Evolutionary conservation across 2,329 filamentous ascomycete species (phyloP).

Genomic region (Corinectria fuckeliana): DNA sequence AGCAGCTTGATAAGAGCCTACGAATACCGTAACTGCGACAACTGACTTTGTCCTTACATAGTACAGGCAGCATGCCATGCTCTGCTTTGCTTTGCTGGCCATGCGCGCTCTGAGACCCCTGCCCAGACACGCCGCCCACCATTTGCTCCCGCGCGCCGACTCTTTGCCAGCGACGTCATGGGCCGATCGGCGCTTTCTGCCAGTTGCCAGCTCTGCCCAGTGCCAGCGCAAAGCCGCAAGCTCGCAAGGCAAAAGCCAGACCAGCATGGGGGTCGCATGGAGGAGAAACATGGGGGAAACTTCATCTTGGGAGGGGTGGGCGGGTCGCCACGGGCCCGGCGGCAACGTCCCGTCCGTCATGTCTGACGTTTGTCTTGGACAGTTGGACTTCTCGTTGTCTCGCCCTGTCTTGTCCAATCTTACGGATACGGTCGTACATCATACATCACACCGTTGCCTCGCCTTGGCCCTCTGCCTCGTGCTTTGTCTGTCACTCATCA

Average conservation of each 20-base stretch:
- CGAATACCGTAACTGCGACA: too few species aligned
- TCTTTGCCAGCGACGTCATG: slow-evolving; percentile 25
- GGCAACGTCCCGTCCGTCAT: slow-evolving; percentile 3
- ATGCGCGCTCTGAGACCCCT: slow-evolving; percentile 14
- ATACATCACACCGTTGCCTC: not conserved
- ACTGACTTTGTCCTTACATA: too few species aligned
- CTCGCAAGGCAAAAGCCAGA: not conserved
- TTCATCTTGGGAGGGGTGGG: slow-evolving; percentile 4
- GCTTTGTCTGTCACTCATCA: not conserved
- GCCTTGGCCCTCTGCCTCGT: slow-evolving; percentile 15
- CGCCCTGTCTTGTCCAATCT: slow-evolving; percentile 14
- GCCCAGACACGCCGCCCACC: slow-evolving; percentile 8
- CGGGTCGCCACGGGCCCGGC: slow-evolving; percentile 1
- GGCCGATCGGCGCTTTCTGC: slow-evolving; percentile 8
- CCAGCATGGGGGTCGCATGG: slow-evolving; percentile 19
- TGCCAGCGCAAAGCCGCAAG: slow-evolving; percentile 4
- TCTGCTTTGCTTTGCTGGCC: slow-evolving; percentile 18
- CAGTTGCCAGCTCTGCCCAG: not conserved
- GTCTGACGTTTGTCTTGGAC: not conserved
- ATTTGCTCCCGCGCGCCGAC: not conserved
- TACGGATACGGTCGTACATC: not conserved
- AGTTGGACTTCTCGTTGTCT: too few species aligned
- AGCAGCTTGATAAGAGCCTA: too few species aligned
- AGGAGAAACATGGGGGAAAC: slow-evolving; percentile 17
- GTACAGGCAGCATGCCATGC: slow-evolving; percentile 2